phyloP scores from a whole-genome alignment of 2,329 filamentous ascomycete genomes.

The Fusarium sp. region DNA sequence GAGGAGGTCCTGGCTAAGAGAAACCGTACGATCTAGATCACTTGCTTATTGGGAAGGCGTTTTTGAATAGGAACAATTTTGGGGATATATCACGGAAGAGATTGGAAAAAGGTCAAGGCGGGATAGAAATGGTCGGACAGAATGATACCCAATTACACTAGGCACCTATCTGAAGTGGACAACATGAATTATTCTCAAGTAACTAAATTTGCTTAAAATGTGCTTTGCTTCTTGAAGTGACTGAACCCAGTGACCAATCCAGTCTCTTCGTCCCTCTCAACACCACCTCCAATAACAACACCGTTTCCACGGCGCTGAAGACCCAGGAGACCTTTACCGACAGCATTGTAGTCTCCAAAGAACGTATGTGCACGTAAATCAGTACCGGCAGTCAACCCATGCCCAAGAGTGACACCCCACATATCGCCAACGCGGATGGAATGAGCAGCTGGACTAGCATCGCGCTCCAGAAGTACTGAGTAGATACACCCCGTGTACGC shows the following conservation, averaged over 20 bases:
- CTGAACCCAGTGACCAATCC: conserved; percentile 56
- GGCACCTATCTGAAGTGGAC: neutral
- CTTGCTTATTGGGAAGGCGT: neutral
- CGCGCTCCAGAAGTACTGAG: conserved; percentile 67
- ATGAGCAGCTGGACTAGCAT: conserved; percentile 61
- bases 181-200: neutral
- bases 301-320: conserved; percentile 57
- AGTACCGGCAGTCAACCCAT: conserved; percentile 60
- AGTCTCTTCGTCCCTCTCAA: conserved; percentile 54
- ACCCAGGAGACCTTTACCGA: conserved; percentile 56
- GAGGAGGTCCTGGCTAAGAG: neutral
- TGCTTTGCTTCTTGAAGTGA: neutral
- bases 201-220: neutral
- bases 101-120: neutral
- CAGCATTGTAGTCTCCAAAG: conserved; percentile 64
- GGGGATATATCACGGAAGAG: neutral
- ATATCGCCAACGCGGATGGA: conserved; percentile 61
- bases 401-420: conserved; percentile 71
- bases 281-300: conserved; percentile 60
- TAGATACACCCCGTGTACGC: conserved; percentile 67
- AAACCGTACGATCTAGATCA: neutral
- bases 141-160: neutral
- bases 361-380: conserved; percentile 64
- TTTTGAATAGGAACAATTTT: neutral
- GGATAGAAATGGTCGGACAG: neutral